These are phyloP conservation scores for Davidsoniella australis DNA, from an alignment of 2,329 filamentous ascomycete species.

Conservation along the genomic window DNA sequence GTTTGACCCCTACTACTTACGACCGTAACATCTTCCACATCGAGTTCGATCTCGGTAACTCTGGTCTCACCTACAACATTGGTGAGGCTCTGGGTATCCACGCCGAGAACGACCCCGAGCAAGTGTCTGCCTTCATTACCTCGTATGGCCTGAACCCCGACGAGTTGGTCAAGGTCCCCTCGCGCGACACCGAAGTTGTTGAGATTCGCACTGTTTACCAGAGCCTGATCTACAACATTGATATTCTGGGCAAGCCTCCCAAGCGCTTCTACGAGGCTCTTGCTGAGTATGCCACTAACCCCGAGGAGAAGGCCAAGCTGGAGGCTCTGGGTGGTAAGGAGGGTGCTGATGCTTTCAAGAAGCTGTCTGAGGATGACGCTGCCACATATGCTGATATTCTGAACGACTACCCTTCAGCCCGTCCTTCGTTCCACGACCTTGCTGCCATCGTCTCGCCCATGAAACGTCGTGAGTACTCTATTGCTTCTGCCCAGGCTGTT, in stretches of 20 bases:
- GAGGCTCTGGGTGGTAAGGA: conserved; percentile 59
- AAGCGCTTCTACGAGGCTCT: conserved; percentile 96
- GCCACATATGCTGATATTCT: conserved; percentile 82
- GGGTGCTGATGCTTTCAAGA: conserved; percentile 81
- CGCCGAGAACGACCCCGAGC: conserved; percentile 69
- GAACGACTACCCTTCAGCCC: conserved; percentile 77
- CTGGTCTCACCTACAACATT: conserved; percentile 88
- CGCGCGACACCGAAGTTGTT: conserved; percentile 56
- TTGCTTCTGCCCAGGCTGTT: conserved; percentile 90
- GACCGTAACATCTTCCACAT: conserved; percentile 99
- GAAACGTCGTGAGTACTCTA: conserved; percentile 98
- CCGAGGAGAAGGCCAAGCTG: conserved; percentile 66
- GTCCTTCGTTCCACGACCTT: conserved; percentile 75
- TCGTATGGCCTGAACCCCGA: conserved; percentile 73
- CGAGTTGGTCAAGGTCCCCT: conserved; percentile 79
- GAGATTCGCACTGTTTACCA: conserved; percentile 91
- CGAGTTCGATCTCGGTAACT: conserved; percentile 86
- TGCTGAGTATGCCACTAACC: conserved; percentile 68
- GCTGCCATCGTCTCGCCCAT: conserved; percentile 73
- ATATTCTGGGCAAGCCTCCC: conserved; percentile 90
- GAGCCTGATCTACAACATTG: conserved; percentile 76
- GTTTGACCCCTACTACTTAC: conserved; percentile 73
- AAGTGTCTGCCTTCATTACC: conserved; percentile 72
- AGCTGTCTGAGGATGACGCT: conserved; percentile 76
- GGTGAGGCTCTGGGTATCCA: conserved; percentile 94